Percentiles rank a stretch among this genome's conserved stretches.
These are phyloP conservation scores for Geranium incanum DNA, from an alignment of 441 rosid species.

Conservation along the genomic window DNA sequence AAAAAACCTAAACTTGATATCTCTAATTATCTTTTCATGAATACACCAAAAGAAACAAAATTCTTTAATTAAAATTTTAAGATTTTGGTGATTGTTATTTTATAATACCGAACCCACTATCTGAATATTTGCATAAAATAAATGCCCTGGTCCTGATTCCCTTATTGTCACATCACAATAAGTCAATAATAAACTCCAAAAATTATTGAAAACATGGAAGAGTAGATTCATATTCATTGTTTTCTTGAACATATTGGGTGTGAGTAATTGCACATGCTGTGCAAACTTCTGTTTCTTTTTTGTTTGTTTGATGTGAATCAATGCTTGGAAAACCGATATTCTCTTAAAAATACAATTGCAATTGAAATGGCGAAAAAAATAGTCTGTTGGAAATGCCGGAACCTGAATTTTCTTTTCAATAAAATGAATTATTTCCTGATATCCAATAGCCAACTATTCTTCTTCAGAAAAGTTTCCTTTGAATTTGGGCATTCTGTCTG, in stretches of 20 bases:
- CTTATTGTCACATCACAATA: no score
- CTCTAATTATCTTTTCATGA: no score
- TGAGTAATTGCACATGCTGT: neutral
- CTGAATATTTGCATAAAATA: neutral
- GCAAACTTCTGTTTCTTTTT: neutral
- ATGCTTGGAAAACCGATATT: neutral
- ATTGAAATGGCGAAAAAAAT: neutral
- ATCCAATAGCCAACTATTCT: neutral
- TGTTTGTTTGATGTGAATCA: neutral
- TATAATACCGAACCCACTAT: neutral
- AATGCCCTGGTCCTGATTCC: neutral
- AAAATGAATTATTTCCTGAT: neutral
- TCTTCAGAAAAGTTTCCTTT: neutral
- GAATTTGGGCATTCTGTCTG: slow-evolving; percentile 1
- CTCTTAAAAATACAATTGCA: neutral
- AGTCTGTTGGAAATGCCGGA: neutral
- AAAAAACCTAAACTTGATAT: neutral
- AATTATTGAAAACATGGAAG: neutral
- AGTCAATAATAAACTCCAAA: neutral
- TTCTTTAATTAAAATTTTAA: neutral
- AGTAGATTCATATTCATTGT: neutral
- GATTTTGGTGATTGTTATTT: neutral
- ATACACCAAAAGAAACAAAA: neutral
- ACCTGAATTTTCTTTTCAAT: neutral
- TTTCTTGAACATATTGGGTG: neutral